phyloP scores from a whole-genome alignment of 768 basidiomycete species.

The Candolleomyces aberdarensis region DNA sequence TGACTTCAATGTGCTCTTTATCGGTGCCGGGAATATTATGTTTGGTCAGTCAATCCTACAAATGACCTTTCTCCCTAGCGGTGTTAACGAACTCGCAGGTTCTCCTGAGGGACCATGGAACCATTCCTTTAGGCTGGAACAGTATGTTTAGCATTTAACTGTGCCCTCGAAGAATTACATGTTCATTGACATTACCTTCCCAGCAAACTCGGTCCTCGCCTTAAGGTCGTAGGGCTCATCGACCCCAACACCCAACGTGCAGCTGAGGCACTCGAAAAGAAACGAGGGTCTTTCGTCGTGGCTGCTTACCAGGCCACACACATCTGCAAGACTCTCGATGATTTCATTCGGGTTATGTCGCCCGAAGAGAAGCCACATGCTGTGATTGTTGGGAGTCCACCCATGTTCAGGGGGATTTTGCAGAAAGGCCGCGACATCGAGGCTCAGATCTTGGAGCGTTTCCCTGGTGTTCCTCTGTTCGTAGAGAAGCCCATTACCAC shows the following conservation, averaged over 20 bases:
- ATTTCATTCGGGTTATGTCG: constrained; percentile 71
- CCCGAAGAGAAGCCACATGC: constrained; percentile 71
- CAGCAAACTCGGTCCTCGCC: constrained; percentile 92
- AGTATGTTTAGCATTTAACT: constrained; percentile 43
- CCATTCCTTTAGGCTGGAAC: constrained; percentile 87
- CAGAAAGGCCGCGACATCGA: constrained; percentile 81
- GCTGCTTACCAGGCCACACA: constrained; percentile 90
- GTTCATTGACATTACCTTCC: constrained; percentile 1
- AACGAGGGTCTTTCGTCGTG: constrained; percentile 89
- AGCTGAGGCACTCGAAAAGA: constrained; percentile 75
- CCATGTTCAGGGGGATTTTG: constrained; percentile 84
- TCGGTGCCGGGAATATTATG: constrained; percentile 98
- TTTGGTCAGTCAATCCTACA: constrained; percentile 54
- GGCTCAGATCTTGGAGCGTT: constrained; percentile 78
- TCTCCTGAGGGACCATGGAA: constrained; percentile 92
- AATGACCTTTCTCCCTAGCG: constrained; percentile 1
- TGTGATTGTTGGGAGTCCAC: constrained; percentile 88
- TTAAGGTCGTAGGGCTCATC: constrained; percentile 93
- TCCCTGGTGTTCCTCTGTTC: constrained; percentile 88
- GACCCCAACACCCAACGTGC: constrained; percentile 89
- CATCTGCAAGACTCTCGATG: constrained; percentile 80
- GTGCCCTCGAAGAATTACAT: constrained; percentile 12
- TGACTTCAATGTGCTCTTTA: constrained; percentile 90
- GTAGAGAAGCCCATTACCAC: constrained; percentile 92
- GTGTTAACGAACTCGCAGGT: constrained; percentile 38